phyloP scores from a whole-genome alignment of 352 stramenopile genomes.

The Globisporangium echinulatum region DNA sequence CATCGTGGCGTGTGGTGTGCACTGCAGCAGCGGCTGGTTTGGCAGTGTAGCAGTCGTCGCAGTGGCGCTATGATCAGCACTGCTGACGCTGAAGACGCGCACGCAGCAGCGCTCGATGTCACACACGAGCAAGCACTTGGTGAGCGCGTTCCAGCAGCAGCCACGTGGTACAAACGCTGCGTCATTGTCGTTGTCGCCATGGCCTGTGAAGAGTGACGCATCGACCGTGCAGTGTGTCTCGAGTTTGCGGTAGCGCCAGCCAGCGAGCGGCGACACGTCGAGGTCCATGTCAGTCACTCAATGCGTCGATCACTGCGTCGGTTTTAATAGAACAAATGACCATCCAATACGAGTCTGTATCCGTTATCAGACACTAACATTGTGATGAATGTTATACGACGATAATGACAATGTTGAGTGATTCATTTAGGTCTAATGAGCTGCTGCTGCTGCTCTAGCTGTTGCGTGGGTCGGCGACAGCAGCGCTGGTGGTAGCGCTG shows the following conservation, averaged over 20 bases:
- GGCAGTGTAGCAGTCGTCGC: constrained; percentile 10
- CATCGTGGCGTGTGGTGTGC: constrained; percentile 9
- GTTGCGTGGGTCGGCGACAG: background rate
- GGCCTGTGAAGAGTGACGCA: constrained; percentile 9
- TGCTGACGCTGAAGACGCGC: constrained; percentile 16
- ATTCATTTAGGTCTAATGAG: background rate
- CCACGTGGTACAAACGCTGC: constrained; percentile 17
- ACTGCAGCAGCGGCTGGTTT: constrained; percentile 4
- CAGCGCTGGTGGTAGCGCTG: background rate
- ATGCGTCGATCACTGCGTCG: too few relatives aligned
- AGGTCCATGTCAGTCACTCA: constrained; percentile 18
- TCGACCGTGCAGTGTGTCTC: constrained; percentile 10
- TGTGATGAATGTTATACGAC: background rate
- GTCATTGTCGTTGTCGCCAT: background rate
- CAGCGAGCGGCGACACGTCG: constrained; percentile 26
- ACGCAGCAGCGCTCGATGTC: constrained; percentile 35
- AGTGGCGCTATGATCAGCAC: background rate
- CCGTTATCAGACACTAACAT: background rate
- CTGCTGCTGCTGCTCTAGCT: background rate
- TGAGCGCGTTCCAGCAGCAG: constrained; percentile 49
- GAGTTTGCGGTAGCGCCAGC: constrained; percentile 20
- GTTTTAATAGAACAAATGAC: too few relatives aligned
- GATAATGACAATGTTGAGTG: background rate
- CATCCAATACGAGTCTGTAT: too few relatives aligned
- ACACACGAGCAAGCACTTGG: constrained; percentile 38